Base-by-base conservation (phyloP, 371 early-diverging fungal species). In the Apophysomyces trapeziformis region DNA sequence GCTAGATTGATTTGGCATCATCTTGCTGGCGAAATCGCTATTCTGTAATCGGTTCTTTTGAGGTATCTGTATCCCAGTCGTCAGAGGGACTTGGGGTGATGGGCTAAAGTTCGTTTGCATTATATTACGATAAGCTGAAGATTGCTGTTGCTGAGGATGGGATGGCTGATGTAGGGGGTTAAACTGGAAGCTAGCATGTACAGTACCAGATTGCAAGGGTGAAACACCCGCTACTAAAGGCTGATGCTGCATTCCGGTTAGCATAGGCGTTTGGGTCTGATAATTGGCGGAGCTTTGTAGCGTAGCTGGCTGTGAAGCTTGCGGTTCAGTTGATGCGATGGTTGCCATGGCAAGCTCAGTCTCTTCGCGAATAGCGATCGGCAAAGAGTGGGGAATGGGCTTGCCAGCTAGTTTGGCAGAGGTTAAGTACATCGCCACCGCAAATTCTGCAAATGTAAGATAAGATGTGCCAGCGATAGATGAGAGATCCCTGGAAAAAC, bases 401-500 rank as follows among this genome's bases (percentile, higher is more conserved):
- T 81, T 77, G 44, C 84, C 84, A 13, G 69, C 73, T 56, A 86
- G 46, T 59, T 82, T 82, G 21, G 69, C 64, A 3, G 82, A 78
- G 7, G 83, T 83, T 64, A 86, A 67, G 64, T 76, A 86, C 86
- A 86, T 86, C 46, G 84, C 81, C n/a, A 83, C 71, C n/a, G 84
- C 84, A 72, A 86, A 86, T 62, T 86, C 86, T 7, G 86, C 83
- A 58, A 86, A 86, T 16, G 84, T 79, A 45, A 86, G 69, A 45
- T 71, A 70, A 11, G 84, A 77, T 36, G 77, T 58, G 45, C 68
- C 70, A 18, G 77, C 72, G n/a, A 80, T 72, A 13, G 81, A 80
- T 8, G 79, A 66, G 45, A 83, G 67, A 69, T 83, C 84, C 84
- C 84, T 83, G 45, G 18, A 16, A 35, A 11, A 60, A 45, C 7